Evolutionary conservation across 208 protist genomes (phyloP), one percentile per base, ranked within the genome.

Genomic region (Lotmaria passim): DNA sequence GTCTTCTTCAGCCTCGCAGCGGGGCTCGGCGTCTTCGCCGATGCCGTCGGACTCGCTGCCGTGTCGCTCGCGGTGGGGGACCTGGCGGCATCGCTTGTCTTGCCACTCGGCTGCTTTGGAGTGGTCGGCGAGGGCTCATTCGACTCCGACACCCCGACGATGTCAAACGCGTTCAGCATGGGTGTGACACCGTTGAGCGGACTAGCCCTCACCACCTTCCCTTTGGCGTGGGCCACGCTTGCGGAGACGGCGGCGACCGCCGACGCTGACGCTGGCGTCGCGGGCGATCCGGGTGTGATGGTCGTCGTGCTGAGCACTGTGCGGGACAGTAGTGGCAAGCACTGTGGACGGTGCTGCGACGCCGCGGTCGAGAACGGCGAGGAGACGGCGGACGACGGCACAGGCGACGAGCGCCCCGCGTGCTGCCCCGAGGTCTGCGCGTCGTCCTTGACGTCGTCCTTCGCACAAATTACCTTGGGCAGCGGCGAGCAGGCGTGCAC

Each of bases 281-380:
- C n/a, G n/a, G n/a, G n/a, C 28, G 57, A n/a, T 3, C n/a, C 10
- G 7, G 26, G 57, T 23, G 23, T n/a, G 23, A 12, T n/a, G 4
- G 41, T n/a, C 0, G 14, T 23, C 0, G 41, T n/a, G 53, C 10
- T 59, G 53, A 17, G n/a, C 10, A 61, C 28, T 0, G 10, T 61
- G 44, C 59, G 59, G 17, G 59, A 65, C 12, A 65, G 30, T n/a
- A 65, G 31, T 15, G 44, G 59, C 31, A 31, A 53, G 44, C 59
- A 65, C 17, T 6, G 6, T 4, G 44, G 59, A 1, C 59, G 59
- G 59, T 53, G 59, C 57, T 63, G 57, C 57, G 56, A 11, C 19
- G 51, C 4, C n/a, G n/a, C n/a, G n/a, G n/a, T n/a, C n/a, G n/a
- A n/a, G n/a, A n/a, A n/a, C n/a, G n/a, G n/a, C n/a, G n/a, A n/a